These are phyloP conservation scores for Xanthoconium stramineum DNA, from an alignment of 768 basidiomycete species.

Conservation along the genomic window DNA sequence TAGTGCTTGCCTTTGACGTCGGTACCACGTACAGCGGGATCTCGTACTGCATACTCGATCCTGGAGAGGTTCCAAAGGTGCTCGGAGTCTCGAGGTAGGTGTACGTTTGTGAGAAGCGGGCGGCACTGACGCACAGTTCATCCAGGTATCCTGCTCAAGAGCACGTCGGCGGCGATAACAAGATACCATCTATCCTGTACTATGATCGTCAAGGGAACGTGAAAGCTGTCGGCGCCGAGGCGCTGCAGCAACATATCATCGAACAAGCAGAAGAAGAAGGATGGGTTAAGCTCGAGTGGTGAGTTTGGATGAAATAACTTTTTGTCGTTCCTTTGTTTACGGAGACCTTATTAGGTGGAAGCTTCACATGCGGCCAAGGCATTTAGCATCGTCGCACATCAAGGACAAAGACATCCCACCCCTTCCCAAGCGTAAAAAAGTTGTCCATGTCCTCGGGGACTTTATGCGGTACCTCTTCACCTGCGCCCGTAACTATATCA, in stretches of 20 bases:
- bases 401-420: slow-evolving; percentile 18
- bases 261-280: slow-evolving; percentile 2
- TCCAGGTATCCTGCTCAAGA: slow-evolving; percentile 46
- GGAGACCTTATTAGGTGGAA: not conserved
- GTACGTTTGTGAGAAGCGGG: not conserved
- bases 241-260: not conserved
- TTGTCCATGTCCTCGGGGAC: slow-evolving; percentile 21
- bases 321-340: not conserved
- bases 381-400: slow-evolving; percentile 23
- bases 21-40: slow-evolving; percentile 44
- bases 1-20: slow-evolving; percentile 43
- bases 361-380: slow-evolving; percentile 34
- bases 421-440: slow-evolving; percentile 19
- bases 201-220: slow-evolving; percentile 41
- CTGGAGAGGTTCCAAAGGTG: slow-evolving; percentile 33
- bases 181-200: slow-evolving; percentile 47
- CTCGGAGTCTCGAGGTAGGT: slow-evolving; percentile 26
- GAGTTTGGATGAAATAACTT: not conserved
- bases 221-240: slow-evolving; percentile 43
- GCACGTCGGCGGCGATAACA: slow-evolving; percentile 42
- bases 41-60: slow-evolving; percentile 35
- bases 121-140: not conserved
- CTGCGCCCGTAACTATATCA: slow-evolving; percentile 23
- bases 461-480: slow-evolving; percentile 28
- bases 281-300: slow-evolving; percentile 8